phyloP scores from a whole-genome alignment of 805 yeast genomes.

The Zygotorulaspora florentina region DNA sequence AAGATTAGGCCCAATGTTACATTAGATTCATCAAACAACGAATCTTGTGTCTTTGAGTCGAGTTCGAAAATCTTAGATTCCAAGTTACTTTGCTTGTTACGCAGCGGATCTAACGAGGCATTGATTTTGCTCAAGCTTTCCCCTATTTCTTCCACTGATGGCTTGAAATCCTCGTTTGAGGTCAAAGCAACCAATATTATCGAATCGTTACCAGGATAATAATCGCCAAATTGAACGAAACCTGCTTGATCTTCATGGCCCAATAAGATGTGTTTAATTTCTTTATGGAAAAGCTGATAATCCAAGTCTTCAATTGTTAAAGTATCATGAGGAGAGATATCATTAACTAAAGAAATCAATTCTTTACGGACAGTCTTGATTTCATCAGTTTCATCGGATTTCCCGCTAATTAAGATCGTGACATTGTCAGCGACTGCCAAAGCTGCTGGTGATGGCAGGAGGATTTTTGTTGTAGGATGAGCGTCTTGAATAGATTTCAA shows the following conservation, averaged over 20 bases:
- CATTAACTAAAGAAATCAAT: conserved; percentile 69
- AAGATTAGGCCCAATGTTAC: conserved; percentile 26
- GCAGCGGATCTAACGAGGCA: conserved; percentile 50
- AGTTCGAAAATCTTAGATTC: conserved; percentile 49
- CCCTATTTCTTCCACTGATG: conserved; percentile 56
- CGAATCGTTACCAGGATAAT: conserved; percentile 41
- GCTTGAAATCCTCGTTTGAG: conserved; percentile 65
- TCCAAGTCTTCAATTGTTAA: conserved; percentile 60
- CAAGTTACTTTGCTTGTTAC: conserved; percentile 54
- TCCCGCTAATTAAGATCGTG: conserved; percentile 58
- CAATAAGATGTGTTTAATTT: conserved; percentile 25
- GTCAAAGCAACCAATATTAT: conserved; percentile 53
- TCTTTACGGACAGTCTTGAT: conserved; percentile 64
- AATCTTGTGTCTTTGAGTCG: conserved; percentile 51
- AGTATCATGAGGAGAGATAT: conserved; percentile 63
- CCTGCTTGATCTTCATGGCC: conserved; percentile 42
- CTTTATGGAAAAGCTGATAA: conserved; percentile 35
- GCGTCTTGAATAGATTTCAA: conserved; percentile 41
- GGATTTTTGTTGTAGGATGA: conserved; percentile 43
- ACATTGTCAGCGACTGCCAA: conserved; percentile 48
- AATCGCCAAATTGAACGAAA: conserved; percentile 55
- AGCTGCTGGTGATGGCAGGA: conserved; percentile 43
- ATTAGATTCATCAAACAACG: conserved; percentile 20
- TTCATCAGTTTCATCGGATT: conserved; percentile 43
- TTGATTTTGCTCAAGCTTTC: conserved; percentile 53